Conservation (phyloP, 2,329 filamentous ascomycete species). For the Aspergillus phoenicis region DNA sequence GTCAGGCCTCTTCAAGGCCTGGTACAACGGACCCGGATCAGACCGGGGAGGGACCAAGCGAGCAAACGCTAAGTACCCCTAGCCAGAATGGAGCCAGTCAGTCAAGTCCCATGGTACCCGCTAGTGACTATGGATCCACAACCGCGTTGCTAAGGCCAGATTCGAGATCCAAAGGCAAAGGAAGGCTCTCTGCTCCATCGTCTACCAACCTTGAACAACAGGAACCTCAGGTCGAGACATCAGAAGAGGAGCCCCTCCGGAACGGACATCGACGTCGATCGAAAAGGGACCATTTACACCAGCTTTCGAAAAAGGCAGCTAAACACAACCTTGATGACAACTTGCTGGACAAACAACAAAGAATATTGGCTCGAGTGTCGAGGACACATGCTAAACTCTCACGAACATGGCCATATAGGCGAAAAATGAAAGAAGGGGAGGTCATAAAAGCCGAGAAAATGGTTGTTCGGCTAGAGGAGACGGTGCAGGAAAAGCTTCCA, state of each 20-base stretch:
- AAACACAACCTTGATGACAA: conserved; percentile 50
- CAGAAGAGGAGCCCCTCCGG: conserved; percentile 16
- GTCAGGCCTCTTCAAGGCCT: conserved; percentile 19
- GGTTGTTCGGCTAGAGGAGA: conserved; percentile 64
- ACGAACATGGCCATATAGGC: conserved; percentile 36
- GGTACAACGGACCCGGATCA: conserved; percentile 7
- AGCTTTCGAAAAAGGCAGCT: conserved; percentile 39
- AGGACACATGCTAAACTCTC: conserved; percentile 41
- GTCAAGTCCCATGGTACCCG: conserved; percentile 24
- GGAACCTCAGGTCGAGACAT: conserved; percentile 35
- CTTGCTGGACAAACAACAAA: conserved; percentile 43
- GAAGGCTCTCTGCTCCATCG: conserved; percentile 19
- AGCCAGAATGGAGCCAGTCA: conserved; percentile 25
- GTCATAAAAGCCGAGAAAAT: conserved; percentile 70
- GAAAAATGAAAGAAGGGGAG: conserved; percentile 57
- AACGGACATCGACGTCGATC: conserved; percentile 14
- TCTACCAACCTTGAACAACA: conserved; percentile 33
- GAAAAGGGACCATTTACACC: conserved; percentile 24
- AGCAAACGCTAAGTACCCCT: conserved; percentile 21
- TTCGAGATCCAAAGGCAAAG: conserved; percentile 24
- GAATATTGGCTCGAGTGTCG: conserved; percentile 42
- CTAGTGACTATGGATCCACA: conserved; percentile 38
- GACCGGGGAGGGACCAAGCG: conserved; percentile 10
- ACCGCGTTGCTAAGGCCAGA: conserved; percentile 35
- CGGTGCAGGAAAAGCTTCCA: conserved; percentile 54